These are phyloP conservation scores for Posidonia australis DNA, from an alignment of 106 monocot species.

Conservation along the genomic window DNA sequence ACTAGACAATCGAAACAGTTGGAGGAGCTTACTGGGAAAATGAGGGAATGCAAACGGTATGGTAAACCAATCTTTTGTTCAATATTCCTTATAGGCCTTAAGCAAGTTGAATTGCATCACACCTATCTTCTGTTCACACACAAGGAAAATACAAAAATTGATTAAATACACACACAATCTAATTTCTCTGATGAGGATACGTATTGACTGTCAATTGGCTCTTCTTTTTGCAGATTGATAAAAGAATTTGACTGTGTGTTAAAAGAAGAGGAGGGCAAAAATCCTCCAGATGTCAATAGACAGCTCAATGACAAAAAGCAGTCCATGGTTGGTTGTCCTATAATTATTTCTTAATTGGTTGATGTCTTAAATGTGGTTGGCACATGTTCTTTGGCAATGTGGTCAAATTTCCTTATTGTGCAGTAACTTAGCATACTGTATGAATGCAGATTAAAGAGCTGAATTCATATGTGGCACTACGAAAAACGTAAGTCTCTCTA, in stretches of 20 bases:
- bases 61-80: neutral
- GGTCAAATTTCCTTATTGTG: neutral
- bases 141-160: neutral
- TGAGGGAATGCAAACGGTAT: slow-evolving; percentile 78
- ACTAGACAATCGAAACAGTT: slow-evolving; percentile 60
- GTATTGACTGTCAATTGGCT: neutral
- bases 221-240: slow-evolving; percentile 48
- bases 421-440: neutral
- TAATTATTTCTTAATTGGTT: neutral
- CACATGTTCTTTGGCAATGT: neutral
- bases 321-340: slow-evolving; percentile 56
- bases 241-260: slow-evolving; percentile 95
- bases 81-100: neutral
- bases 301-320: slow-evolving; percentile 93
- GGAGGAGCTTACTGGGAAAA: slow-evolving; percentile 74
- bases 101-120: neutral
- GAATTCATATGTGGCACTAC: slow-evolving; percentile 85
- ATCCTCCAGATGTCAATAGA: slow-evolving; percentile 55
- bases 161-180: neutral
- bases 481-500: slow-evolving; percentile 77
- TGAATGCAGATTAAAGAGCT: slow-evolving; percentile 88
- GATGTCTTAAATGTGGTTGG: neutral
- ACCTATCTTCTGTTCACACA: too few species aligned
- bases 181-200: neutral
- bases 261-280: slow-evolving; percentile 75